These are phyloP conservation scores for Fusarium buharicum DNA, from an alignment of 2,329 filamentous ascomycete species.

Conservation along the genomic window DNA sequence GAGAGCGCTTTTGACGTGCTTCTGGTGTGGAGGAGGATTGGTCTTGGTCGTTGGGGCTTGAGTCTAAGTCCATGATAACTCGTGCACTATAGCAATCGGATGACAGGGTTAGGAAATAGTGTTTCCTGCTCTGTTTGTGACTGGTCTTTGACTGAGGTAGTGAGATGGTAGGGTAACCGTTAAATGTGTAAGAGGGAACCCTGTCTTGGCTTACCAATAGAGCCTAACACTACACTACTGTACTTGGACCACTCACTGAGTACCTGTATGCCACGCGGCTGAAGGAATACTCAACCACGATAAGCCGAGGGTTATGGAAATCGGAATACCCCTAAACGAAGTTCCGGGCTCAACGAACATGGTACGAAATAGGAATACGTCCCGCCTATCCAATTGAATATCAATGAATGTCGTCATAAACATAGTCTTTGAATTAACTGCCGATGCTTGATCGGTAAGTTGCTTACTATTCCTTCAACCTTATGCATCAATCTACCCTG, in stretches of 20 bases:
- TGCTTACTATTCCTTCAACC: no score
- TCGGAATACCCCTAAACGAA: not conserved
- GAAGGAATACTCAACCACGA: not conserved
- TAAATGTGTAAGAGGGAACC: not conserved
- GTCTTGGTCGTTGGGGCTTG: conserved; percentile 37
- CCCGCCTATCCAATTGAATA: no score
- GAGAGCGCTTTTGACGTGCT: conserved; percentile 55
- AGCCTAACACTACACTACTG: no score
- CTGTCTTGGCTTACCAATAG: not conserved
- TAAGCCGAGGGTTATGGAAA: not conserved
- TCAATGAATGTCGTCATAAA: no score
- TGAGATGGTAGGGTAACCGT: not conserved
- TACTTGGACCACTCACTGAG: not conserved
- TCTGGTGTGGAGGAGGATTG: conserved; percentile 35
- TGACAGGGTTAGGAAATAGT: no score
- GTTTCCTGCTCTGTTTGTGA: not conserved
- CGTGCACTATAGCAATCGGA: no score
- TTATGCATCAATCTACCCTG: no score
- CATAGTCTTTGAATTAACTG: not conserved
- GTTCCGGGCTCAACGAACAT: not conserved
- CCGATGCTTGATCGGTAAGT: not conserved
- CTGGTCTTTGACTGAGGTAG: not conserved
- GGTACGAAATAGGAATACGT: no score
- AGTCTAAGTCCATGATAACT: conserved; percentile 30
- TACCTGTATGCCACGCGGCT: no score